A percentile compares a stretch with the other conserved stretches of the same genome.
phyloP scores from a whole-genome alignment of 2,329 filamentous ascomycete species.

The Curvularia sp. region DNA sequence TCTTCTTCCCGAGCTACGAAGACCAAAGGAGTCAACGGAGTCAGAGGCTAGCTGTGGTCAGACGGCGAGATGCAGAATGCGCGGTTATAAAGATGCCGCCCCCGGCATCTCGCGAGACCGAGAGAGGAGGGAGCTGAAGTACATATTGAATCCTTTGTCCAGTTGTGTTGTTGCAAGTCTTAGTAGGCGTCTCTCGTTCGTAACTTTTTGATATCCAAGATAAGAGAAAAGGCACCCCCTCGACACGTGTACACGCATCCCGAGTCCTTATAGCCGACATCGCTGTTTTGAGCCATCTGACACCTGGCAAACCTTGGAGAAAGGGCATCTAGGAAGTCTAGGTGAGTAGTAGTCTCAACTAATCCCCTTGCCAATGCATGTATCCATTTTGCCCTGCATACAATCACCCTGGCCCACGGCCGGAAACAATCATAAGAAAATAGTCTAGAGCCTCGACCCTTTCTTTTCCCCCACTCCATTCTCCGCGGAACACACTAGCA shows the following conservation, averaged over 20 bases:
- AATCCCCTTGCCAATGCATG: background rate
- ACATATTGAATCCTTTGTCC: background rate
- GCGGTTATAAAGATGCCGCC: background rate
- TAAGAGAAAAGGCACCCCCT: background rate
- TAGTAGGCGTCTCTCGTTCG: background rate
- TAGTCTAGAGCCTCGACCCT: background rate
- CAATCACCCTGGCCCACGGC: background rate
- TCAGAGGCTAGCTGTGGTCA: background rate
- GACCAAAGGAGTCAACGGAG: conserved; percentile 1
- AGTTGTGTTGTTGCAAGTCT: background rate
- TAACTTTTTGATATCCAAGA: background rate
- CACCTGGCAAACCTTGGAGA: background rate
- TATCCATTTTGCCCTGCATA: background rate
- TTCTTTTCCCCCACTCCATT: too few species aligned
- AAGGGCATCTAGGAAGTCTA: background rate
- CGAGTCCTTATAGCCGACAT: background rate
- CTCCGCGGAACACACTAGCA: background rate
- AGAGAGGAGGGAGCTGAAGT: background rate
- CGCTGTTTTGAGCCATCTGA: background rate
- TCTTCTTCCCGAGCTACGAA: background rate
- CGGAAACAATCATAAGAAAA: background rate
- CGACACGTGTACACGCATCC: background rate
- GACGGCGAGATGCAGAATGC: conserved; percentile 1
- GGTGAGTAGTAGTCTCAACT: background rate
- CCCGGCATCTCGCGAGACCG: background rate